Percentiles rank a stretch among this genome's conserved stretches.
Conservation (phyloP, 73 alveolate species). For the Paramecium octaurelia region DNA sequence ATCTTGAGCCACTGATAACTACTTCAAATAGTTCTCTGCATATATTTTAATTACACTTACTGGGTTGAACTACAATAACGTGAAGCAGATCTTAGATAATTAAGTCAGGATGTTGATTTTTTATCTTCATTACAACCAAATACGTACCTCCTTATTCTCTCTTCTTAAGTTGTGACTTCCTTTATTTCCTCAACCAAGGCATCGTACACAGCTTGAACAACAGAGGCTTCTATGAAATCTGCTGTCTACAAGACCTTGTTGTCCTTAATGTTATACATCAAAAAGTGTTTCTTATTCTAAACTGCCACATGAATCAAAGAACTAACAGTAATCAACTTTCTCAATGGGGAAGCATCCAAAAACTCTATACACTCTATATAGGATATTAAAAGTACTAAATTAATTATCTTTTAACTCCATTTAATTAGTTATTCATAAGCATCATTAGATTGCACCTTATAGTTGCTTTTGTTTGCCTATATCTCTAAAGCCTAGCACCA, state of each 20-base stretch:
- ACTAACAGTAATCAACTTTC: not conserved
- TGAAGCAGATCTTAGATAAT: not conserved
- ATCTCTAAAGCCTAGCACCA: constrained; percentile 15
- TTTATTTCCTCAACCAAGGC: not conserved
- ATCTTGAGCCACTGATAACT: not conserved
- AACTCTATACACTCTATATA: not conserved
- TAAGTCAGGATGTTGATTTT: not conserved
- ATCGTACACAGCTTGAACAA: not conserved
- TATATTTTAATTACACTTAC: not conserved
- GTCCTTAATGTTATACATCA: not conserved
- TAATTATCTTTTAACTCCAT: not conserved
- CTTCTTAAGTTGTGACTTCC: not conserved
- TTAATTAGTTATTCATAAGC: not conserved
- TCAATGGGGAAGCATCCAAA: not conserved
- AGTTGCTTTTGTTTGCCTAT: not conserved
- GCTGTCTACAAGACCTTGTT: not conserved
- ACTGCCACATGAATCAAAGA: not conserved
- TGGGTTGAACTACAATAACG: not conserved
- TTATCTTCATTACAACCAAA: not conserved
- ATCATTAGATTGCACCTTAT: not conserved
- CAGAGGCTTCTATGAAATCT: constrained; percentile 15
- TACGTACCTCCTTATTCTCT: not conserved
- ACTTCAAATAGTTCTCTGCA: constrained; percentile 8
- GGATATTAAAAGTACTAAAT: not conserved
- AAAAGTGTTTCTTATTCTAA: not conserved